Evolutionary conservation across 2,329 filamentous ascomycete species (phyloP).

Genomic region (Phialemoniopsis sp.): DNA sequence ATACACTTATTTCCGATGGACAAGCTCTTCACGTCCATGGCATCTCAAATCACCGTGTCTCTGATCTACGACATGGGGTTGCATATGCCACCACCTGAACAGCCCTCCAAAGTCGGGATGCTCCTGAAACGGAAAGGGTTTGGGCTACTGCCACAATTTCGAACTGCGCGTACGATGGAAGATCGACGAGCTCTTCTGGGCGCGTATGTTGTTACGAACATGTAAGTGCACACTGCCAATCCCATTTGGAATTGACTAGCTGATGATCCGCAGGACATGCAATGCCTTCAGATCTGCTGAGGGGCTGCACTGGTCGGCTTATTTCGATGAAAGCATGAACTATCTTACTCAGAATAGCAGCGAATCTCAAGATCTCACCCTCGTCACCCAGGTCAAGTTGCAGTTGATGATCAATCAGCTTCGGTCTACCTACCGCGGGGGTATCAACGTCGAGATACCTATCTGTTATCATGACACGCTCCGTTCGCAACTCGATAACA

Average conservation of each 20-base stretch:
- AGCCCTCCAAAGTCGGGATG: neutral
- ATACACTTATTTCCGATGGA: constrained; percentile 8
- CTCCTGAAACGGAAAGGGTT: too few species aligned
- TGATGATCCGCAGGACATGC: constrained; percentile 8
- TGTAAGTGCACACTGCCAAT: constrained; percentile 16
- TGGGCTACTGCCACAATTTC: neutral
- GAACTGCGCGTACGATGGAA: constrained; percentile 10
- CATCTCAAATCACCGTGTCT: constrained; percentile 30
- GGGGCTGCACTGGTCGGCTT: constrained; percentile 14
- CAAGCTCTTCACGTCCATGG: constrained; percentile 35
- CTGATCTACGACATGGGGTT: constrained; percentile 39
- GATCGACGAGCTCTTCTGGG: constrained; percentile 12
- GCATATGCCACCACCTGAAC: constrained; percentile 23
- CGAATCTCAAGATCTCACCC: constrained; percentile 11
- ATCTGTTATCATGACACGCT: too few species aligned
- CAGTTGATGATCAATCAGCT: constrained; percentile 15
- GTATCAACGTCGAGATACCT: too few species aligned
- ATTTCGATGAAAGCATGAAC: constrained; percentile 14
- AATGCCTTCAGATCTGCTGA: constrained; percentile 12
- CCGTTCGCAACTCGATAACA: too few species aligned
- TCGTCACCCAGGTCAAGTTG: constrained; percentile 13
- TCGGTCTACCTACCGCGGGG: constrained; percentile 4
- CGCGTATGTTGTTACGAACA: constrained; percentile 21
- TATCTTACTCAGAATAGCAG: constrained; percentile 6
- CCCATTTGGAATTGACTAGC: neutral